Evolutionary conservation across 495 filamentous ascomycete species (phyloP).

Genomic region (Peziza echinospora): DNA sequence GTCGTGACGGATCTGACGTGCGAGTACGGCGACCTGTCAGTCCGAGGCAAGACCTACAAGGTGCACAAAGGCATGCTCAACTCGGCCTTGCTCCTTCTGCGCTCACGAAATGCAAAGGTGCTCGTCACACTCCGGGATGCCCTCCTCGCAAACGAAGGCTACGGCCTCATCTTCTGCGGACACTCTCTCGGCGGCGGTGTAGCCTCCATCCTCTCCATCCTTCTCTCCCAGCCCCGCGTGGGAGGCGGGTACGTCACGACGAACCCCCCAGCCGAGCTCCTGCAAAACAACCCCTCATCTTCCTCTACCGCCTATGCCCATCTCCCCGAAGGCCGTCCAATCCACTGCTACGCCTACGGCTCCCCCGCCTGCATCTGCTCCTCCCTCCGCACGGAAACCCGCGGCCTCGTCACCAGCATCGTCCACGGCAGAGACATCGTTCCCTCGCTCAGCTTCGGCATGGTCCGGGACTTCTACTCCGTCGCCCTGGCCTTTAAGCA

Average conservation of each 20-base stretch:
- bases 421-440: slow-evolving; percentile 55
- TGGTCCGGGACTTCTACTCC: slow-evolving; percentile 53
- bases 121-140: slow-evolving; percentile 48
- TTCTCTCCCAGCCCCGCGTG: slow-evolving; percentile 41
- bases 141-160: slow-evolving; percentile 45
- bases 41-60: slow-evolving; percentile 44
- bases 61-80: slow-evolving; percentile 73
- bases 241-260: slow-evolving; percentile 32
- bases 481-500: slow-evolving; percentile 49
- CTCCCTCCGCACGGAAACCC: slow-evolving; percentile 44
- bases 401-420: slow-evolving; percentile 54
- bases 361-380: slow-evolving; percentile 53
- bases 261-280: no score
- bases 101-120: slow-evolving; percentile 41
- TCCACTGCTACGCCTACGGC: slow-evolving; percentile 63
- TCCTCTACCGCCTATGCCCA: slow-evolving; percentile 25
- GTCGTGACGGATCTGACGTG: slow-evolving; percentile 64
- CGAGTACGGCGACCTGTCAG: slow-evolving; percentile 51
- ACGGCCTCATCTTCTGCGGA: slow-evolving; percentile 54
- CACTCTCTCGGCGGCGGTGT: slow-evolving; percentile 62
- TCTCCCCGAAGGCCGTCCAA: slow-evolving; percentile 42
- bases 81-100: slow-evolving; percentile 46
- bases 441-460: slow-evolving; percentile 49
- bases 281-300: slow-evolving; percentile 21
- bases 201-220: slow-evolving; percentile 48